These are phyloP conservation scores for Xylaria longipes DNA, from an alignment of 495 filamentous ascomycete genomes.

Conservation along the genomic window DNA sequence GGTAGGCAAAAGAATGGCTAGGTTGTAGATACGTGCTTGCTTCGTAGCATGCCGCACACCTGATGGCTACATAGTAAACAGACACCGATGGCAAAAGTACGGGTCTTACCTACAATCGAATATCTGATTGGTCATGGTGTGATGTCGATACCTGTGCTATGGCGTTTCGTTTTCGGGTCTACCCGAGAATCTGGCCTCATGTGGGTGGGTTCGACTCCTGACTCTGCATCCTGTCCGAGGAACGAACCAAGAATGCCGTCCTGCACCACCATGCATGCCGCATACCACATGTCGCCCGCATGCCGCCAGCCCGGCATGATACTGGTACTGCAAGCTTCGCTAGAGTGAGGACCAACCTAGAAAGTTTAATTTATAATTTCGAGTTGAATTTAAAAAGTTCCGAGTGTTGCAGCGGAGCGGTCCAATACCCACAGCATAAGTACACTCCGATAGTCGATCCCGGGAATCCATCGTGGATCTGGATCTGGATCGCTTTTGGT, in stretches of 20 bases:
- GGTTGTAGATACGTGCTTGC: too few species aligned
- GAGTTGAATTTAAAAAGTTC: too few species aligned
- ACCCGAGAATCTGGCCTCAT: not conserved
- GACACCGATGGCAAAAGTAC: too few species aligned
- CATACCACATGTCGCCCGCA: not conserved
- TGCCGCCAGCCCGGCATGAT: slow-evolving; percentile 1
- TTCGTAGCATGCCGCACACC: too few species aligned
- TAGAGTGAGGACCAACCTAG: not conserved
- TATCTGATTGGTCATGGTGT: not conserved
- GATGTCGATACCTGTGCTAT: not conserved
- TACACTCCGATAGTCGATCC: too few species aligned
- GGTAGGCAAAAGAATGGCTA: too few species aligned
- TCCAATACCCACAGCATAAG: too few species aligned
- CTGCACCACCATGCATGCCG: slow-evolving; percentile 10
- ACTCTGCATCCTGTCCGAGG: not conserved
- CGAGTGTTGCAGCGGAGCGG: too few species aligned
- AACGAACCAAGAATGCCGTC: not conserved
- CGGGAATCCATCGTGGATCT: too few species aligned
- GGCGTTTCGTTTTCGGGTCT: not conserved
- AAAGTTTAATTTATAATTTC: too few species aligned
- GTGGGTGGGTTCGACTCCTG: not conserved
- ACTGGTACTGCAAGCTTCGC: not conserved
- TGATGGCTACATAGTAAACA: too few species aligned
- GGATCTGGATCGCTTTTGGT: too few species aligned
- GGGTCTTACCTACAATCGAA: not conserved